Percentiles rank a stretch among this genome's conserved stretches.
These are phyloP conservation scores for Mycena venus DNA, from an alignment of 768 basidiomycete genomes.

Conservation along the genomic window DNA sequence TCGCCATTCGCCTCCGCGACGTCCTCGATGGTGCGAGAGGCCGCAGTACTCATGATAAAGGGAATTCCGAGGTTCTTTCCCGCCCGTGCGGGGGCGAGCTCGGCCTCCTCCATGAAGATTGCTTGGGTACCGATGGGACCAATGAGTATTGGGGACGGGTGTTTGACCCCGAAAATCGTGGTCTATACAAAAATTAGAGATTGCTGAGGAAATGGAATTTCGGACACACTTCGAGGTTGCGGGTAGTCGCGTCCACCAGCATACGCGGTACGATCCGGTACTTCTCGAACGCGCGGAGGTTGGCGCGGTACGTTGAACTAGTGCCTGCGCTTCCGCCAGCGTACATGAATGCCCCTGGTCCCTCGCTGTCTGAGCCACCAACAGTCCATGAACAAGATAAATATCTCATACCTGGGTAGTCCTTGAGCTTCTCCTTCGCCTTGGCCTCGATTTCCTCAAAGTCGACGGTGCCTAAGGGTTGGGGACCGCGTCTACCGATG, in stretches of 20 bases:
- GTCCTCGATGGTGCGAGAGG: constrained; percentile 79
- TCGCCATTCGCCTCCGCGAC: constrained; percentile 81
- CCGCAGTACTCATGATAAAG: constrained; percentile 82
- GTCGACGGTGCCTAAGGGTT: constrained; percentile 73
- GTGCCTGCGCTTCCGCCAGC: constrained; percentile 84
- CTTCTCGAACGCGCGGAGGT: constrained; percentile 71
- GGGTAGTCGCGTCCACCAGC: constrained; percentile 71
- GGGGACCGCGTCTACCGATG: constrained; percentile 49
- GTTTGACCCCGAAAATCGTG: constrained; percentile 76
- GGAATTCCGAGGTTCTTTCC: constrained; percentile 74
- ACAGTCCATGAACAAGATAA: too few species aligned
- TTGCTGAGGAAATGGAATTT: not conserved
- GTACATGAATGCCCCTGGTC: constrained; percentile 83
- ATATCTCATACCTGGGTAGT: constrained; percentile 70
- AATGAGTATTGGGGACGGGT: constrained; percentile 72
- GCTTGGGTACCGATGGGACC: constrained; percentile 87
- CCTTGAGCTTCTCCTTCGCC: constrained; percentile 73
- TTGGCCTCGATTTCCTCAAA: constrained; percentile 75
- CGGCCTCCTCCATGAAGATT: constrained; percentile 78
- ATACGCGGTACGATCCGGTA: constrained; percentile 87
- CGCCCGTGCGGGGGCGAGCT: constrained; percentile 77
- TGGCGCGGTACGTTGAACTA: constrained; percentile 74
- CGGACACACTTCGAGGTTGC: constrained; percentile 68
- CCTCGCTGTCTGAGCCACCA: too few species aligned
- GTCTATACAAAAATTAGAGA: constrained; percentile 56